Percentiles rank a stretch among this genome's conserved stretches.
Evolutionary conservation across 202 grass and related monocot species (phyloP).

Genomic region (Saccharum hybrid): DNA sequence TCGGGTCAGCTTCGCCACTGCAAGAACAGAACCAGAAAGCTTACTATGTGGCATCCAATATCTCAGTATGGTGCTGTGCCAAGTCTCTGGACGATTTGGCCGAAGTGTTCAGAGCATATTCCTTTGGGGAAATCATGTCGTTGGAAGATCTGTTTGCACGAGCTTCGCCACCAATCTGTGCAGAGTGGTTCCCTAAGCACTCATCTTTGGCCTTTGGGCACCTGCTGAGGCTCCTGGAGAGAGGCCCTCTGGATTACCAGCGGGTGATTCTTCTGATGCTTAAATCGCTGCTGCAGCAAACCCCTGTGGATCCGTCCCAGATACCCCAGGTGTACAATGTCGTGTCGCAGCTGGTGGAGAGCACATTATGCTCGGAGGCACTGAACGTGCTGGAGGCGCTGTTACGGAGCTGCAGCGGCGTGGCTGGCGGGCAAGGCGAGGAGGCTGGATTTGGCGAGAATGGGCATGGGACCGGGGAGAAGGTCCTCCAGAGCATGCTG

Average conservation of each 20-base stretch:
- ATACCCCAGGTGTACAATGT: slow-evolving; percentile 87
- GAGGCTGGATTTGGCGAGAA: slow-evolving; percentile 59
- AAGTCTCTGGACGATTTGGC: slow-evolving; percentile 73
- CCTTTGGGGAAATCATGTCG: slow-evolving; percentile 62
- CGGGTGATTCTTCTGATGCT: slow-evolving; percentile 88
- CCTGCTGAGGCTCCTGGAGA: slow-evolving; percentile 90
- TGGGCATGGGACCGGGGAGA: slow-evolving; percentile 69
- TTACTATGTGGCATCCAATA: slow-evolving; percentile 85
- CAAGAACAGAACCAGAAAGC: slow-evolving; percentile 91
- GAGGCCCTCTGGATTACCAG: slow-evolving; percentile 89
- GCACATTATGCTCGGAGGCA: slow-evolving; percentile 75
- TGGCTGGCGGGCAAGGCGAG: slow-evolving; percentile 54
- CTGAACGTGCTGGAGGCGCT: slow-evolving; percentile 91
- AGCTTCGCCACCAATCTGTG: slow-evolving; percentile 73
- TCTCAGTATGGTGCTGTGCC: slow-evolving; percentile 75
- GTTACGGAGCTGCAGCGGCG: slow-evolving; percentile 77
- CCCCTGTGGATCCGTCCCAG: slow-evolving; percentile 83
- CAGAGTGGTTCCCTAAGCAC: slow-evolving; percentile 88
- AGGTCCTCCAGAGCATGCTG: slow-evolving; percentile 70
- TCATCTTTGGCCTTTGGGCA: slow-evolving; percentile 97
- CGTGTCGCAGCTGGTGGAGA: slow-evolving; percentile 94
- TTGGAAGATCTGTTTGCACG: slow-evolving; percentile 76
- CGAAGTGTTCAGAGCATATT: slow-evolving; percentile 76
- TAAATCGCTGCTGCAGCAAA: slow-evolving; percentile 85
- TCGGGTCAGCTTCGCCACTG: no score